Evolutionary conservation across 495 filamentous ascomycete species (phyloP), one percentile per base, ranked within the genome.

Genomic region (Ramalina intermedia): DNA sequence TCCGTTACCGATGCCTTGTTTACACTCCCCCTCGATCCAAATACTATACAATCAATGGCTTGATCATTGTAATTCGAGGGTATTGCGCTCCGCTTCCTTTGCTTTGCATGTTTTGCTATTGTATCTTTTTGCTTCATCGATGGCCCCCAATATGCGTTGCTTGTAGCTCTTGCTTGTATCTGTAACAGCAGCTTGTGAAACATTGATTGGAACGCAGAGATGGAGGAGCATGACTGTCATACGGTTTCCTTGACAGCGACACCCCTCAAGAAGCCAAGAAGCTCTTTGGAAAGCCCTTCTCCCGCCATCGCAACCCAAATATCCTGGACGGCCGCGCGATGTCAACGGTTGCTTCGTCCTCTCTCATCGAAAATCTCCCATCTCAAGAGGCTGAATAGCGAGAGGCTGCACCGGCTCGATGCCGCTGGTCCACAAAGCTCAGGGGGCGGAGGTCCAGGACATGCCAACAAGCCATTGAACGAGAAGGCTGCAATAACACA

Each of bases 281-380:
- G 44, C 44, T 2, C 14, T 16, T 17, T 13, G 11, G 33, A 29
- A 26, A 47, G 14, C 29, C 13, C 37, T 5, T 47, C 29, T 7
- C 46, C 46, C 11, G 36, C 20, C 14, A 49, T 2, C 23, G 36
- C 23, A 33, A 43, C 2, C 37, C 41, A 57, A 47, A 13, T 35
- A 41, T 63, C 68, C 26, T 80, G 76, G 76, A 79, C 72, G 6
- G 64, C 74, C 8, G 69, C 74, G 16, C 58, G 74, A 49, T 80
- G 76, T 43, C 66, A 74, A 46, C 68, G 74, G 11, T 61, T 80
- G 6, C 63, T 80, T 20, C 68, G 75, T 26, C 74, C 74, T 14
- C 58, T 80, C 21, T 60, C 72, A 18, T 69, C 72, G 17, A 69
- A 73, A 29, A 66, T 80, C 18, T 56, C 68, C 49, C 65, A 71